Evolutionary conservation across 441 rosid species (phyloP), one percentile per base, ranked within the genome.

Genomic region (Populus hybrid): DNA sequence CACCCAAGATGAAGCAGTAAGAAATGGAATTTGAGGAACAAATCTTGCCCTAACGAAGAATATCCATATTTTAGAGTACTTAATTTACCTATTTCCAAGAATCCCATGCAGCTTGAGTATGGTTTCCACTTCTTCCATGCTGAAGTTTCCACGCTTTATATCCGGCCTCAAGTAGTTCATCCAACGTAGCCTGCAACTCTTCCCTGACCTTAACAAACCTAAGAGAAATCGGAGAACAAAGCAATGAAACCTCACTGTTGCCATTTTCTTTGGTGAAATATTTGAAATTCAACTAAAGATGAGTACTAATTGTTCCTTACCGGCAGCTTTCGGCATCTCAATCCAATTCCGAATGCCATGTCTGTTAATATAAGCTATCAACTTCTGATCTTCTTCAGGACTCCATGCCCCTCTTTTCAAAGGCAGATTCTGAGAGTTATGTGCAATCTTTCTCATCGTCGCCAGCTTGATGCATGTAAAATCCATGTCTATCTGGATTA

Each of bases 181-280:
- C 89, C 88, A 88, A 5, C 87, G 86, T 50, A 84, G 87, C 38
- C 90, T 82, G 77, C 90, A 88, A 83, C 88, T 86, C 78, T 87
- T 87, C 74, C 88, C 88, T 3, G 84, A 70, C 63, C 88, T 88
- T 20, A 28, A 76, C 74, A 88, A 72, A 53, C 88, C 90, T 86
- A 45, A 28, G 9, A 45, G 1, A 21, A 50, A 16, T 45, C 6
- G 56, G n/a, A 28, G 40, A 72, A 12, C 0, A 6, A 71, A 14
- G 23, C 18, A 16, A 50, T 24, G 21, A 36, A 9, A 45, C 56
- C 20, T 45, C 56, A 45, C 6, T 45, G 3, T 14, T 20, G 20
- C 56, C 56, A 14, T 14, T 45, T 45, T 42, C 53, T 42, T 42
- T 42, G 53, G 5, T 42, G 53, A 42, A 42, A 42, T 42, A 42